Evolutionary conservation across 495 filamentous ascomycete species (phyloP).

Genomic region (Aspergillus nanangensis): DNA sequence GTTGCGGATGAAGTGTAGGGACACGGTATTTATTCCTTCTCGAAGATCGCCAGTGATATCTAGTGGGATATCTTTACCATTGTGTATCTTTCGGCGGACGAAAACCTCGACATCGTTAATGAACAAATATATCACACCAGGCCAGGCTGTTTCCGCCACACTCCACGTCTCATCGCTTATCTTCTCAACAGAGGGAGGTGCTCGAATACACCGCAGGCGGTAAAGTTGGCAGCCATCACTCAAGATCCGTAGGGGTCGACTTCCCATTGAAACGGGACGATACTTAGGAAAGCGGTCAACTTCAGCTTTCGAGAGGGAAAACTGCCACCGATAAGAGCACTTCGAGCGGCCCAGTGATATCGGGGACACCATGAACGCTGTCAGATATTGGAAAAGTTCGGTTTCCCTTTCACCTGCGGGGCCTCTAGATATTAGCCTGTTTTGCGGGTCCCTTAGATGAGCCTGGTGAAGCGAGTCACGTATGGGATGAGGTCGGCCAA

Average conservation of each 20-base stretch:
- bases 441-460: slow-evolving; percentile 50
- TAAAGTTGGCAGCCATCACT: slow-evolving; percentile 28
- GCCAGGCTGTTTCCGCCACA: slow-evolving; percentile 63
- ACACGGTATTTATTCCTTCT: slow-evolving; percentile 54
- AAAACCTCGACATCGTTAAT: slow-evolving; percentile 59
- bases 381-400: slow-evolving; percentile 43
- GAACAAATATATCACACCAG: slow-evolving; percentile 61
- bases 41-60: slow-evolving; percentile 59
- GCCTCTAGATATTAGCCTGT: slow-evolving; percentile 22
- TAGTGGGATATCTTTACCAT: slow-evolving; percentile 69
- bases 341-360: slow-evolving; percentile 17
- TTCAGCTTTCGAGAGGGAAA: slow-evolving; percentile 17
- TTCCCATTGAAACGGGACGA: slow-evolving; percentile 2
- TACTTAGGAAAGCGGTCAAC: slow-evolving; percentile 15
- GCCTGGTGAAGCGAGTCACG: slow-evolving; percentile 52
- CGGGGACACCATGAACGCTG: slow-evolving; percentile 38
- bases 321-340: slow-evolving; percentile 25
- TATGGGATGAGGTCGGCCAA: slow-evolving; percentile 39
- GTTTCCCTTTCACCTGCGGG: slow-evolving; percentile 14
- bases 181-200: slow-evolving; percentile 10
- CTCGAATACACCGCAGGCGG: slow-evolving; percentile 42
- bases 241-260: slow-evolving; percentile 13
- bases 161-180: slow-evolving; percentile 51
- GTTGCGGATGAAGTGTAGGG: slow-evolving; percentile 44
- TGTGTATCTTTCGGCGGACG: slow-evolving; percentile 57